Evolutionary conservation across 2,329 filamentous ascomycete genomes (phyloP), one percentile per base, ranked within the genome.

Genomic region (Venturia asperata): DNA sequence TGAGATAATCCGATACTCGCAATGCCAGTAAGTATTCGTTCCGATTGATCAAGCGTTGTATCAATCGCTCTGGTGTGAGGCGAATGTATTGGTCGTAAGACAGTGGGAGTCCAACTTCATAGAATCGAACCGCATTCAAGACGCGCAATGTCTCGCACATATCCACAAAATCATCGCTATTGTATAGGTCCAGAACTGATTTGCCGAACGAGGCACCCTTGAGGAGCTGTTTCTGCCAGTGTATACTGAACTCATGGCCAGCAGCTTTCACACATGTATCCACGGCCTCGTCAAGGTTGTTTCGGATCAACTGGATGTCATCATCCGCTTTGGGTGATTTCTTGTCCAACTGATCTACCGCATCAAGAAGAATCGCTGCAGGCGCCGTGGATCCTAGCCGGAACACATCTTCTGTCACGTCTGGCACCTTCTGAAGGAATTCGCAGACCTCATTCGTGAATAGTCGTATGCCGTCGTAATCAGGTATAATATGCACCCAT

Each of bases 271-370:
- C 90, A 73, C 94, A 99, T 0, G 87, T 89, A 74, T 97, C 92
- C 0, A 99, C 93, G 1, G 94, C 94, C 73, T 97, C 92, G 1
- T 91, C 91, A 2, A 99, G 83, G 70, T 88, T 92, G 0, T 90
- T 83, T 55, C 91, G 85, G 70, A 99, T 99, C 1, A 96, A 84
- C 73, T 97, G 94, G 65, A 99, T 97, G 69, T 97, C 93, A 71
- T 99, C 94, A 71, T 99, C 94, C 9, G 94, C 94, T 76, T 97
- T 97, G 1, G 94, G 93, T 0, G 93, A 97, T 73, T 96, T 92
- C 68, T 90, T 87, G 71, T 97, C 93, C 4, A 99, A 82, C 71
- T 97, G 89, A 64, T 92, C 89, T 1, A 96, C 89, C 0, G 94
- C 94, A 75, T 99, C 94, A 0, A 99, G 82, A 2, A 99, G 80